Base-by-base conservation (phyloP, 2,329 filamentous ascomycete genomes). In the Venturia nashicola region DNA sequence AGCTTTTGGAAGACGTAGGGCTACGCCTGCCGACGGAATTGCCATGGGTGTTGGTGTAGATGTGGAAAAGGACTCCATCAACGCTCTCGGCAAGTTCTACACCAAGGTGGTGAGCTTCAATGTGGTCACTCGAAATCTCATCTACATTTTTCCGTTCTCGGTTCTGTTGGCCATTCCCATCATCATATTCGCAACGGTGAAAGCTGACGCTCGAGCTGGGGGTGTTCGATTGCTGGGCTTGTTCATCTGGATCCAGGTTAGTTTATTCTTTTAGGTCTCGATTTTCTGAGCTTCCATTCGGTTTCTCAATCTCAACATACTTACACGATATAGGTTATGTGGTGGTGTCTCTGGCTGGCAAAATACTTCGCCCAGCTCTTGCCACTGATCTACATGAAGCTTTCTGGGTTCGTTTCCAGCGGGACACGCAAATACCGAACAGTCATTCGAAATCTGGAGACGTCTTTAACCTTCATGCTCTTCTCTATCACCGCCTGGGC, bases 161-260 rank as follows among this genome's bases (percentile, higher is more conserved):
- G 23, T 64, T 34, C 12, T 48, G 20, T 39, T 64, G 2, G 34
- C 57, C 16, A 64, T 85, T 6, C 86, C 86, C 14, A 77, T 89
- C 43, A 76, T 87, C 61, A 76, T 87, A 46, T 69, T 71, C 46
- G 68, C 68, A 20, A 75, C 70, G 3, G 66, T 71, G 32, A 70
- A 71, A 48, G 57, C 62, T 12, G 64, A 72, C 27, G 68, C 68
- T n/a, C 64, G 64, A 42, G 69, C 72, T 42, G 54, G 54, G 5
- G 72, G 70, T 18, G 71, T 74, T 32, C 76, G 79, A 5, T 77
- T 88, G 11, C 83, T 86, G 69, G 74, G 80, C 60, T 78, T 90
- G 59, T 88, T 88, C 69, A 76, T 87, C 59, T 88, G 86, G 87
- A 80, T 89, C 68, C 83, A 88, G 70, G 78, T 87, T 32, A 43